Evolutionary conservation across 2,329 filamentous ascomycete genomes (phyloP), one percentile per base, ranked within the genome.

Genomic region (Sclerotinia spermophila): DNA sequence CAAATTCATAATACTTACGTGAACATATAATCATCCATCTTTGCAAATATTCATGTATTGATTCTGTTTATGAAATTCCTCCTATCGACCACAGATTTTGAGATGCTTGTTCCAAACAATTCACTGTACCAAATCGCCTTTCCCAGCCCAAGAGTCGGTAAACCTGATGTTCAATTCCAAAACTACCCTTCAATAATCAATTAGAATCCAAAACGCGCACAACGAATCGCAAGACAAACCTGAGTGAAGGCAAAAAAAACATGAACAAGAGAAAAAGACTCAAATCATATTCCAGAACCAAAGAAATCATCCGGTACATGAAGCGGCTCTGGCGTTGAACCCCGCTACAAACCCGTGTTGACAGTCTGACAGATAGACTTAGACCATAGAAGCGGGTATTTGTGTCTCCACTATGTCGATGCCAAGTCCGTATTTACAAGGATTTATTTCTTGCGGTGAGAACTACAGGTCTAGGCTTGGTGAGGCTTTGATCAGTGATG

Each of bases 21-120:
- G 66, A 80, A 80, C 75, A 80, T 76, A 73, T 80, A 80, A 73
- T 79, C 77, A 70, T 80, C 79, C 79, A 80, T 80, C 27, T 58
- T 72, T 51, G 56, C 67, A 53, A 30, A 38, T 64, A 2, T 51
- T 44, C 7, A n/a, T 42, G 27, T 51, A 30, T 38, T 27, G 38
- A 42, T 35, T 51, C 7, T 17, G 38, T 1, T 44, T 45, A 17
- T 59, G n/a, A 21, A 15, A 38, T 65, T 27, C 33, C 44, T 21
- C 13, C 33, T 27, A 51, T 27, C n/a, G 17, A 42, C 13, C 15
- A 27, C 5, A 44, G 24, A 61, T 30, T 38, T 27, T 13, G 44
- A 40, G 24, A 38, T 15, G 24, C 30, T 27, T 38, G 15, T 51
- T 21, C 15, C 38, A 65, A 38, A n/a, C 6, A 35, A 48, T 64